phyloP scores from a whole-genome alignment of 176 grass and related monocot species.

The Aegilops bicornis region DNA sequence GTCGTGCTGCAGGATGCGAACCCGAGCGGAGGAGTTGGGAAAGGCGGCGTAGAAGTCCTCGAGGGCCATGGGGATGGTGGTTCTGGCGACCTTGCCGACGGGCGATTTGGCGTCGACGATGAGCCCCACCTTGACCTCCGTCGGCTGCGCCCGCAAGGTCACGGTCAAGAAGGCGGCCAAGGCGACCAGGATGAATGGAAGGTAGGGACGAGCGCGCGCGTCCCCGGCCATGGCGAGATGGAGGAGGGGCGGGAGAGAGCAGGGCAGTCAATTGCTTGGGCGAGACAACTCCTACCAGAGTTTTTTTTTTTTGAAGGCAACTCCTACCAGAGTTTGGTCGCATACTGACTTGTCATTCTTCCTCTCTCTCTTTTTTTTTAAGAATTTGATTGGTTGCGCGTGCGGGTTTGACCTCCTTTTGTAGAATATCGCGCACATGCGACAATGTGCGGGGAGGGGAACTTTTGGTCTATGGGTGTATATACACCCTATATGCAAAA shows the following conservation, averaged over 20 bases:
- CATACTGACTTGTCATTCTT: not conserved
- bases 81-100: constrained; percentile 41
- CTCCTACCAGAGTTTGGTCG: not conserved
- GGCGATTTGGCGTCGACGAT: constrained; percentile 49
- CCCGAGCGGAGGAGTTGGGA: constrained; percentile 29
- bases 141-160: not conserved
- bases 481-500: no score
- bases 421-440: no score
- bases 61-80: constrained; percentile 55
- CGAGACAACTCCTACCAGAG: not conserved
- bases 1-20: constrained; percentile 29
- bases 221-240: constrained; percentile 16
- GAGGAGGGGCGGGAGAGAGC: not conserved
- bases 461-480: no score
- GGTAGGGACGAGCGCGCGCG: not conserved
- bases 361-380: no score
- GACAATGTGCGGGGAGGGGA: no score
- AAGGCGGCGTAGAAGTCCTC: constrained; percentile 55
- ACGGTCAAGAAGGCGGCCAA: not conserved
- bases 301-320: not conserved
- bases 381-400: no score
- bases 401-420: no score
- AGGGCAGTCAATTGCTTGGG: not conserved
- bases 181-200: not conserved
- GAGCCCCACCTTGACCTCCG: constrained; percentile 48